Evolutionary conservation across 1,139 yeast species (phyloP).

Genomic region (Saccharomycopsis hybrid): DNA sequence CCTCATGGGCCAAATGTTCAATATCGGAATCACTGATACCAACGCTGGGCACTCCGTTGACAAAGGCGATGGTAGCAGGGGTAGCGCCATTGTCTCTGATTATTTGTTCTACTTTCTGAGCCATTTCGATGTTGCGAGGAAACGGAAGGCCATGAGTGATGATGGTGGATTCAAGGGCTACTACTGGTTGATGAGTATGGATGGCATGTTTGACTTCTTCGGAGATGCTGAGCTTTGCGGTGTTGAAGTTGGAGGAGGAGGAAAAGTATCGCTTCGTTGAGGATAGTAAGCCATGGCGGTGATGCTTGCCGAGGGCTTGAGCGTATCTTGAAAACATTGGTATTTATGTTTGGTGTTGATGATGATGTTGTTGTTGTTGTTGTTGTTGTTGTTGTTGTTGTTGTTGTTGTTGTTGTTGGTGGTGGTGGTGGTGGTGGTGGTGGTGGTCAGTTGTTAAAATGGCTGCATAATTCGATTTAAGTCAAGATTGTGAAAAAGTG

Average conservation of each 20-base stretch:
- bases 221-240: conserved; percentile 26
- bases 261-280: not conserved
- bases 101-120: conserved; percentile 54
- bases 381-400: too few species aligned
- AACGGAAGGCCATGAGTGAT: conserved; percentile 86
- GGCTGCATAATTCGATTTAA: too few species aligned
- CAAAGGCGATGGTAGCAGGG: conserved; percentile 83
- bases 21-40: conserved; percentile 51
- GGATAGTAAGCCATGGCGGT: not conserved
- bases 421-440: too few species aligned
- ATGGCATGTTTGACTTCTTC: conserved; percentile 62
- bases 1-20: conserved; percentile 40
- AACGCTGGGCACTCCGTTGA: conserved; percentile 64
- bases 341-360: too few species aligned
- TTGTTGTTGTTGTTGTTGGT: too few species aligned
- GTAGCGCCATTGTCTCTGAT: conserved; percentile 61
- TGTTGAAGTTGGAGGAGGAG: not conserved
- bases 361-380: too few species aligned
- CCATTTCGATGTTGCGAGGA: conserved; percentile 73
- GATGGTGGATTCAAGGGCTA: conserved; percentile 80
- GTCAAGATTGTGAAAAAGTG: too few species aligned
- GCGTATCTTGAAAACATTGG: too few species aligned
- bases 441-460: too few species aligned
- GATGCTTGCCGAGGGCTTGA: not conserved
- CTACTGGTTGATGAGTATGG: conserved; percentile 51